Base-by-base conservation (phyloP, 495 filamentous ascomycete species). In the Barbatosphaeria neglecta region DNA sequence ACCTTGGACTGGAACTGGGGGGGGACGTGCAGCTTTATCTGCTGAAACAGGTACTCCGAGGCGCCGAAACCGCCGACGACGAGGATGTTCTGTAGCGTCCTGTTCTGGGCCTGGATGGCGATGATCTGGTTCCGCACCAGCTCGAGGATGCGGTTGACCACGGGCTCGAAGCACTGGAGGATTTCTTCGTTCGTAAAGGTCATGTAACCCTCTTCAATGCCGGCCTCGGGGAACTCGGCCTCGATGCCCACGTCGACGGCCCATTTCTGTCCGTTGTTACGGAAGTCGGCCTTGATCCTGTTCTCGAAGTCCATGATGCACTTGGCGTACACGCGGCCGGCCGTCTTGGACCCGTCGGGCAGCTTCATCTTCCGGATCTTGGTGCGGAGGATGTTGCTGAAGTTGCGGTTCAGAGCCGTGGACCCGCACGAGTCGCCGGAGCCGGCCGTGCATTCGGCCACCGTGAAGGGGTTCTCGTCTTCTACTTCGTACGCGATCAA, bases 231-330 rank as follows among this genome's bases (percentile, higher is more conserved):
- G 62, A 82, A 86, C 56, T 86, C 81, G 45, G 81, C 81, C 63
- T 86, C 81, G 53, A 86, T 86, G 60, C 81, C 81, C 22, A 85
- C 81, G 54, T 86, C 82, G 19, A 86, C 81, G 31, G 81, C 81
- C 82, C 82, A 86, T 58, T 84, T 84, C 58, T 84, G 81, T 25
- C 80, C 80, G 60, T 86, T 86, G 63, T 86, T 86, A n/a, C 82
- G 70, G 72, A 86, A 86, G 64, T 86, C 82, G 40, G 81, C 81
- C 67, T 84, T 86, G 69, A 86, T 84, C 56, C 82, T 66, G 69
- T 84, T 84, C 67, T 86, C 81, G 42, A 86, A 86, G 60, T 86
- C 82, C 81, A 84, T 84, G 62, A 86, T 86, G 61, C 82, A 86
- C 63, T 86, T 86, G 47, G 82, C 81, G 53, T 84, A 86, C 18